Conservation (phyloP, 2,329 filamentous ascomycete species). For the Aspergillus hiratsukae region DNA sequence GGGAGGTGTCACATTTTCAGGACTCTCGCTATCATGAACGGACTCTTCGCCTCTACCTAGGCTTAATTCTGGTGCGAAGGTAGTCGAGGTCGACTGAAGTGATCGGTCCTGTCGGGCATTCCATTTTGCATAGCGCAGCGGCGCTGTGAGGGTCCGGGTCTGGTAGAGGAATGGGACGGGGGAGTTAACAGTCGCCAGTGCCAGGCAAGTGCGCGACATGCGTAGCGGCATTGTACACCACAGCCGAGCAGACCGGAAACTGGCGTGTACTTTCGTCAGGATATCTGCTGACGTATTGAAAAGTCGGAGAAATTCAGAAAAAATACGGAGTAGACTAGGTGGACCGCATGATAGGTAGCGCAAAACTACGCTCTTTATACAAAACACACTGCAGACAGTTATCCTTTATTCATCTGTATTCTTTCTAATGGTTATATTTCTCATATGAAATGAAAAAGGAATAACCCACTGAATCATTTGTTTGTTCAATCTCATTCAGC, state of each 20-base stretch:
- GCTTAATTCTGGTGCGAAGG: background rate
- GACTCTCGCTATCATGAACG: background rate
- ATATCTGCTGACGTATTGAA: background rate
- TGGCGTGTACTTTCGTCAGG: background rate
- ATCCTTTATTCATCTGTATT: background rate
- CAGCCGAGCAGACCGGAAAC: background rate
- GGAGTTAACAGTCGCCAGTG: constrained; percentile 26
- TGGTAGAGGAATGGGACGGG: constrained; percentile 68
- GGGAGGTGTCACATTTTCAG: background rate
- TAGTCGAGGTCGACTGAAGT: constrained; percentile 5
- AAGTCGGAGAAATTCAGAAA: background rate
- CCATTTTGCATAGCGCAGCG: constrained; percentile 7
- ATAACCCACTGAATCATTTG: background rate
- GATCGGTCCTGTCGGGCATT: constrained; percentile 13
- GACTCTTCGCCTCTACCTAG: background rate
- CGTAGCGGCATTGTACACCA: constrained; percentile 21
- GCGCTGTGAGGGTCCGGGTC: constrained; percentile 55
- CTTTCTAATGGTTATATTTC: background rate
- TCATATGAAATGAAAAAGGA: background rate
- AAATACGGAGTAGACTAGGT: background rate
- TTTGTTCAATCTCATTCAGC: background rate
- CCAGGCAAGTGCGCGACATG: constrained; percentile 30
- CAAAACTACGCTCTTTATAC: background rate
- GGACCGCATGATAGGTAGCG: background rate
- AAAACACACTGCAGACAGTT: background rate